Percentiles rank a stretch among this genome's conserved stretches.
Conservation (phyloP, 1,284 basidiomycete genomes). For the Irpex lacteus region DNA sequence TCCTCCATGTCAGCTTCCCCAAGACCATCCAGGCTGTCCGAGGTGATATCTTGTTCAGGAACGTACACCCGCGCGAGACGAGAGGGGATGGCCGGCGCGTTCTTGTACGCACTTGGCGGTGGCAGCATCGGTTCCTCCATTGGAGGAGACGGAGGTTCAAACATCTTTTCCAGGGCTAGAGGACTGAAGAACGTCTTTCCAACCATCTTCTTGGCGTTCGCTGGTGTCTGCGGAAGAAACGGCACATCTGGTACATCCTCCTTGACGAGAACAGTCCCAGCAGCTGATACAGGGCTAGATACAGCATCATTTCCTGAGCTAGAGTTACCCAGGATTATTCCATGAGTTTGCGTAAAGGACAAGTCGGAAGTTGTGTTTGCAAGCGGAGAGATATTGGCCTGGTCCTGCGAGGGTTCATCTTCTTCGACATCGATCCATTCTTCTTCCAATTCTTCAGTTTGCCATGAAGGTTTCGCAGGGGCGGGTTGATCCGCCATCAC, state of each 20-base stretch:
- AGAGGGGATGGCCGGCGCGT: conserved; percentile 34
- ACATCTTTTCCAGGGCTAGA: conserved; percentile 83
- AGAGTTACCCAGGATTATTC: conserved; percentile 41
- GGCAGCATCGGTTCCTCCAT: conserved; percentile 12
- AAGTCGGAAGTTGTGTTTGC: conserved; percentile 45
- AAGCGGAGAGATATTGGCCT: conserved; percentile 12
- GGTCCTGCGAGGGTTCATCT: conserved; percentile 20
- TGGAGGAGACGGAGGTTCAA: conserved; percentile 84
- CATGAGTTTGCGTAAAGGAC: conserved; percentile 61
- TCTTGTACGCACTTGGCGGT: conserved; percentile 19
- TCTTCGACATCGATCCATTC: conserved; percentile 43
- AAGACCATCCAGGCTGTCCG: conserved; percentile 5
- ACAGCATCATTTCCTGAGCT: conserved; percentile 36
- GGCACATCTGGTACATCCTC: conserved; percentile 57
- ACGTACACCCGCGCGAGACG: conserved; percentile 33
- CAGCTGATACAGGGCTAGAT: conserved; percentile 27
- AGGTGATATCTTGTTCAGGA: conserved; percentile 14
- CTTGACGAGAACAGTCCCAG: conserved; percentile 79
- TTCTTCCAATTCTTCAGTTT: conserved; percentile 52
- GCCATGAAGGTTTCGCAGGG: conserved; percentile 41
- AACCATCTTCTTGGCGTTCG: conserved; percentile 52
- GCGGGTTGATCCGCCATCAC: conserved; percentile 1
- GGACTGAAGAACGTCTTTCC: conserved; percentile 86
- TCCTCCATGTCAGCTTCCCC: not conserved
- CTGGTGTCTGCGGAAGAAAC: conserved; percentile 63